phyloP scores from a whole-genome alignment of 306 rosid genomes.

The Acacia crassicarpa region DNA sequence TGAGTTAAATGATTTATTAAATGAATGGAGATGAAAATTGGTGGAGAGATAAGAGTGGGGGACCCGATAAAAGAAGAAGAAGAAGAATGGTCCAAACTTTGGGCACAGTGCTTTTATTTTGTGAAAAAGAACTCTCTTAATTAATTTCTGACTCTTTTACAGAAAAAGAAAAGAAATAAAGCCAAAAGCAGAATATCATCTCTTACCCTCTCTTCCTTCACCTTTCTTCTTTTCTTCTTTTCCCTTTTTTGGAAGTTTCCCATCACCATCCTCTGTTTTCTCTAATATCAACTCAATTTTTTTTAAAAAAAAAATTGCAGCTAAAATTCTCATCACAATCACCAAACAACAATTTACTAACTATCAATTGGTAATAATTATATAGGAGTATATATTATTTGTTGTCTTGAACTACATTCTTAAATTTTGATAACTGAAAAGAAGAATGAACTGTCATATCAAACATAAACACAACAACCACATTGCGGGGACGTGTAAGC shows the following conservation, averaged over 20 bases:
- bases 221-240: slow-evolving; percentile 16
- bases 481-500: neutral
- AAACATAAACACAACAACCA: neutral
- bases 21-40: neutral
- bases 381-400: neutral
- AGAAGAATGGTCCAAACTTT: slow-evolving; percentile 48
- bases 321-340: neutral
- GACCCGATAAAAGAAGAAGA: slow-evolving; percentile 48
- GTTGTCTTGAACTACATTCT: neutral
- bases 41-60: slow-evolving; percentile 36
- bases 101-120: slow-evolving; percentile 55
- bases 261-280: slow-evolving; percentile 41
- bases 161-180: neutral
- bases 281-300: slow-evolving; percentile 10
- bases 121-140: slow-evolving; percentile 21
- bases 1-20: neutral
- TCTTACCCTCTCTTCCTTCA: slow-evolving; percentile 12
- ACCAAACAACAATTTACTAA: neutral
- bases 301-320: neutral
- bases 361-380: neutral
- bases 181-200: neutral
- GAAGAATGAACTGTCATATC: neutral
- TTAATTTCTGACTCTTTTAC: neutral
- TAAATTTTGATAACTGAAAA: neutral
- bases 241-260: slow-evolving; percentile 81